Evolutionary conservation across 2,329 filamentous ascomycete genomes (phyloP), one percentile per base, ranked within the genome.

Genomic region (Phyllachora maydis): DNA sequence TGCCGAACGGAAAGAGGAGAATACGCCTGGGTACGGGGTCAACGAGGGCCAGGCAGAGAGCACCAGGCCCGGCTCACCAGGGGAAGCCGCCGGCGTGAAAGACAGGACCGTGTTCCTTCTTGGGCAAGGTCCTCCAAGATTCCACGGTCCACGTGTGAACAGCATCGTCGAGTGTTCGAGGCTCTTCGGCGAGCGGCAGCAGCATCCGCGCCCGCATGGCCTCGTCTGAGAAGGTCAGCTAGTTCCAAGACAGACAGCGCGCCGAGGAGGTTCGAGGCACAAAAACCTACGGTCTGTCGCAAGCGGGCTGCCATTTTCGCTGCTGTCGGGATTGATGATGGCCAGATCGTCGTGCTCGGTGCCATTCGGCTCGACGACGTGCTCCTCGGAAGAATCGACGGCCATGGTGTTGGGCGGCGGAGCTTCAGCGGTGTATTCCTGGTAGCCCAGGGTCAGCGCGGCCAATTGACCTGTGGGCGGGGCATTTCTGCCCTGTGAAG

Each of bases 1-100:
- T 98, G 24, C 88, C 88, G 32, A 72, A 82, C 0, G 88, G 85
- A 41, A 98, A 98, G 44, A 98, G 82, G 9, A 98, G 64, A 37
- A 95, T 74, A 39, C 85, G 76, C 88, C 76, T 83, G 32, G 12
- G 23, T 31, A 22, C 40, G 35, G 25, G 24, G 22, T 21, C 32
- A 28, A 8, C n/a, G 15, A 11, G 14, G 23, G 16, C 4, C 8
- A 11, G 35, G 16, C 8, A 16, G 11, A 27, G 17, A 9, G 8
- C 18, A 11, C 8, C 29, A 20, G 11, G 51, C 8, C 29, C 19
- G 11, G 51, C 65, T 41, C 47, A 82, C 76, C 88, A 98, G 45
- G 85, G 88, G 42, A 69, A 73, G 23, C 77, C 83, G 23, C 72
- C 83, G 32, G 79, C 85, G 30, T 88, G 47, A 46, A 98, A 98